These are phyloP conservation scores for Tetrapyrgos nigripes DNA, from an alignment of 1,284 basidiomycete species.

Conservation along the genomic window DNA sequence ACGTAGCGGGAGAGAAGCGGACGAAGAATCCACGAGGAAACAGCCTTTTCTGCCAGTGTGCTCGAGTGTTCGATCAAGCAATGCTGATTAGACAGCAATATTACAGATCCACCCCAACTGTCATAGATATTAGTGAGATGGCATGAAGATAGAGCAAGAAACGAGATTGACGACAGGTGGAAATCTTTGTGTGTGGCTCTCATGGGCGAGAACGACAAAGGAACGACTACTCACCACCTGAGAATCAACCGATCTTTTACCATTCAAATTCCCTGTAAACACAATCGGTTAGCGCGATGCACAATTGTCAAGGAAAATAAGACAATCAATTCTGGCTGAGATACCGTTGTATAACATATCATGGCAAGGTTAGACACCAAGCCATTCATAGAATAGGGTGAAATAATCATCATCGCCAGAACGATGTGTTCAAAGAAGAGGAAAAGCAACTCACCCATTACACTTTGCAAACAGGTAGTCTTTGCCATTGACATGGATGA, in stretches of 20 bases:
- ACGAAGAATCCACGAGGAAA: no score
- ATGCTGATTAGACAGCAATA: no score
- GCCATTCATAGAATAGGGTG: not conserved
- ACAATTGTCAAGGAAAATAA: not conserved
- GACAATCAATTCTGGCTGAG: not conserved
- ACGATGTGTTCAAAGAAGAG: not conserved
- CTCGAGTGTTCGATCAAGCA: no score
- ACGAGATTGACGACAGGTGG: no score
- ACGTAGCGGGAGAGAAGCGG: no score
- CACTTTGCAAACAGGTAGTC: constrained; percentile 99
- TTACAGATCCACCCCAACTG: no score
- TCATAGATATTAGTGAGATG: no score
- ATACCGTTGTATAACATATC: not conserved
- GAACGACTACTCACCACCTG: not conserved
- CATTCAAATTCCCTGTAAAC: not conserved
- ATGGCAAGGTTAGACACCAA: not conserved
- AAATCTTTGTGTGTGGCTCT: no score
- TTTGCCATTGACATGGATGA: constrained; percentile 96
- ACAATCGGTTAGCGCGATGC: no score
- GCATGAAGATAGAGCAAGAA: no score
- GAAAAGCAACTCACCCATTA: constrained; percentile 67
- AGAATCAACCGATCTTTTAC: not conserved
- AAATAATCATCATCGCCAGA: not conserved
- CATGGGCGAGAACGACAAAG: no score
- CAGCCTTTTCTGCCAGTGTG: no score